Evolutionary conservation across 441 rosid genomes (phyloP).

Genomic region (Aquilaria agallochum): DNA sequence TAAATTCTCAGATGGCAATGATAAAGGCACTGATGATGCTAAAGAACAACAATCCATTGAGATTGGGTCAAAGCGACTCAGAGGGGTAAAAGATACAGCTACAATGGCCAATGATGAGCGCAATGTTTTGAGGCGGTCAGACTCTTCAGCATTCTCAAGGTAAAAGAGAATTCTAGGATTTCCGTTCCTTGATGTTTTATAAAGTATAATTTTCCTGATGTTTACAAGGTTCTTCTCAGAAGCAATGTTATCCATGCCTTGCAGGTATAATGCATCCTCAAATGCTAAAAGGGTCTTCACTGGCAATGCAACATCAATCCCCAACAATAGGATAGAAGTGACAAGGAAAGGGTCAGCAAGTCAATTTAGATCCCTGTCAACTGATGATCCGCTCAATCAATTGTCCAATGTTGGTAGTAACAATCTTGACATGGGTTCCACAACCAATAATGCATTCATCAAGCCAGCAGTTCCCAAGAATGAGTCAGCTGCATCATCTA

Average conservation of each 20-base stretch:
- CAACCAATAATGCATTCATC: slow-evolving; percentile 30
- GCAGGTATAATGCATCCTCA: slow-evolving; percentile 42
- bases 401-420: slow-evolving; percentile 46
- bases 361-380: slow-evolving; percentile 31
- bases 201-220: too few relatives aligned
- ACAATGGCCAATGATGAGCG: slow-evolving; percentile 29
- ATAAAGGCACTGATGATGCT: slow-evolving; percentile 27
- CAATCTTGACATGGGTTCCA: slow-evolving; percentile 47
- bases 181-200: not conserved
- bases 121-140: slow-evolving; percentile 49
- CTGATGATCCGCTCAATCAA: slow-evolving; percentile 36
- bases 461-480: slow-evolving; percentile 28
- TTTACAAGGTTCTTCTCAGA: too few relatives aligned
- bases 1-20: slow-evolving; percentile 27
- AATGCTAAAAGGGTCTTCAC: slow-evolving; percentile 31
- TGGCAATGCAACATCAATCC: slow-evolving; percentile 33
- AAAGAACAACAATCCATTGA: slow-evolving; percentile 33
- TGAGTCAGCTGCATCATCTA: slow-evolving; percentile 33
- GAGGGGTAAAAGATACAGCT: slow-evolving; percentile 34
- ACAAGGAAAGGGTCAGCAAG: slow-evolving; percentile 26
- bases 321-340: slow-evolving; percentile 30
- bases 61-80: slow-evolving; percentile 38
- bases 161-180: slow-evolving; percentile 15
- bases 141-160: slow-evolving; percentile 64
- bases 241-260: slow-evolving; percentile 8